A percentile compares a stretch with the other conserved stretches of the same genome.
Evolutionary conservation across 352 stramenopile species (phyloP).

Genomic region (Phytophthora citricola): DNA sequence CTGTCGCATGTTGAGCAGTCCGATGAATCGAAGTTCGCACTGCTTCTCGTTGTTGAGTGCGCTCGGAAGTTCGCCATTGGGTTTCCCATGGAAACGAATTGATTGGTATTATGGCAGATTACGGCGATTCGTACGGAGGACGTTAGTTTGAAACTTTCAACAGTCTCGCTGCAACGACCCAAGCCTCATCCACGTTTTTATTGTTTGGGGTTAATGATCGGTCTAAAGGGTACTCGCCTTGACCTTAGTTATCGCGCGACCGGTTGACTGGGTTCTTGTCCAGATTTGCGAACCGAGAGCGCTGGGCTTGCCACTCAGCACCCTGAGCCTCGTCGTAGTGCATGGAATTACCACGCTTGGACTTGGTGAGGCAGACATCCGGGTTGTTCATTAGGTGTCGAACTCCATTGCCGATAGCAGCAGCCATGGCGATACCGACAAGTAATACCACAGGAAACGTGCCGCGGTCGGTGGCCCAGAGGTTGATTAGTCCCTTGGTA

Average conservation of each 20-base stretch:
- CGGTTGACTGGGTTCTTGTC: neutral
- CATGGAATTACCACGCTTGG: conserved; percentile 44
- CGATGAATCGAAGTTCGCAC: too few species aligned
- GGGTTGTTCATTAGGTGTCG: neutral
- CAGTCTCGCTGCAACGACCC: too few species aligned
- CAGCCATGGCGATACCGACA: conserved; percentile 24
- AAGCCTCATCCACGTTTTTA: too few species aligned
- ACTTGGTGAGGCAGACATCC: neutral
- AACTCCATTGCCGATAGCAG: conserved; percentile 4
- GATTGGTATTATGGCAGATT: too few species aligned
- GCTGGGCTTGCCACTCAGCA: neutral
- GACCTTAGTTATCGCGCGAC: neutral
- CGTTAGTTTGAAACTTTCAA: too few species aligned
- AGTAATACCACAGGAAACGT: conserved; percentile 50
- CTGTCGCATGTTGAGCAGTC: conserved; percentile 4
- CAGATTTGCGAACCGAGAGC: neutral
- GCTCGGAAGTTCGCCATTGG: neutral
- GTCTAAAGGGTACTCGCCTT: neutral
- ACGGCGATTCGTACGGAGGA: too few species aligned
- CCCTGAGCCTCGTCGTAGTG: conserved; percentile 7
- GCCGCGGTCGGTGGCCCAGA: conserved; percentile 54
- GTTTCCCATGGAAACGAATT: too few species aligned
- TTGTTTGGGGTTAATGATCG: too few species aligned
- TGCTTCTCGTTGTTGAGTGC: too few species aligned
- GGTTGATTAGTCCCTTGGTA: conserved; percentile 1